Base-by-base conservation (phyloP, 352 stramenopile species). In the Globisporangium sylvaticum region DNA sequence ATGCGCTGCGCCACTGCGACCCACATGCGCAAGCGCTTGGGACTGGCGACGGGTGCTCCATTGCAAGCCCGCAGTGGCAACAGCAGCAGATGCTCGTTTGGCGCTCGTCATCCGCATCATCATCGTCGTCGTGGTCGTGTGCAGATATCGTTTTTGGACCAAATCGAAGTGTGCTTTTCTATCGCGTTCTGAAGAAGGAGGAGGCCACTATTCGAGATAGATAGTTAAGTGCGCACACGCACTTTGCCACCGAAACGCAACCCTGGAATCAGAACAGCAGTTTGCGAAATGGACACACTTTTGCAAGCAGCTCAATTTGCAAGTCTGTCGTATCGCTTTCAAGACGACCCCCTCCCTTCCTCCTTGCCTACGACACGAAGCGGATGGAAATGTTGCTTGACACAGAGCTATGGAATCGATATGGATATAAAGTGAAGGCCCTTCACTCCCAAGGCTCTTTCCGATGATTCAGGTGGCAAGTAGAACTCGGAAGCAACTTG, bases 351-450 rank as follows among this genome's bases (percentile, higher is more conserved):
- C 31, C 31, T 34, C 29, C 3, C 29, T 32, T 7, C 0, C 6
- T 34, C 31, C 31, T 7, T 34, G 7, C 6, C 31, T 34, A 34
- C 31, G 31, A 34, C 15, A 42, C 6, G 37, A 46, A 46, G 37
- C 4, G 37, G 37, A 46, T 46, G 37, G 37, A 82, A 25, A 25
- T 15, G 46, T 15, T 25, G 18, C 12, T 25, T 27, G 46, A 15
- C 46, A 27, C 37, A 54, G 8, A 34, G 31, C 9, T 24, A 29
- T 18, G 46, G 12, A 18, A 54, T 54, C 6, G 46, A 54, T 29
- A 54, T 54, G 46, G 2, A 25, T 54, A 54, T 54, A 54, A 50
- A 50, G 18, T 22, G 1, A 22, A 12, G 20, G 18, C 6, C 5
- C 42, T n/a, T 50, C 15, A 1, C 42, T n/a, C 18, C 18, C 42